Conservation (phyloP, 108 stramenopile species). For the Cyclotella kingstonii region DNA sequence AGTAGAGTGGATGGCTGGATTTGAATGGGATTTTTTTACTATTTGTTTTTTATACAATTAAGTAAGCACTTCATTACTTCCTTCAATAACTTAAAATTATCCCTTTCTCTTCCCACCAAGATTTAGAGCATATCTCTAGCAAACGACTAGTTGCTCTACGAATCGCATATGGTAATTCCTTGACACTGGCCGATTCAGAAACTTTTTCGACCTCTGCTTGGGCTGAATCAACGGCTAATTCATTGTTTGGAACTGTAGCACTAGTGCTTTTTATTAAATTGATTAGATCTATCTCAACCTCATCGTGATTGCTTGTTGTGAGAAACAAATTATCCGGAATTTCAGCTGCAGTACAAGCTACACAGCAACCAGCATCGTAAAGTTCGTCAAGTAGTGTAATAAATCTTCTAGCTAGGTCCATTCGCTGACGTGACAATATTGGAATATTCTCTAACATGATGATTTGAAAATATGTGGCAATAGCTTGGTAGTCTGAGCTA, state of each 20-base stretch:
- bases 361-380: constrained; percentile 85
- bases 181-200: constrained; percentile 78
- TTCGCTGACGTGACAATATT: constrained; percentile 56
- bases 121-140: constrained; percentile 78
- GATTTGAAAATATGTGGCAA: constrained; percentile 83
- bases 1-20: too few relatives aligned
- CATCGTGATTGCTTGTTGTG: constrained; percentile 1
- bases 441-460: constrained; percentile 85
- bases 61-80: not conserved
- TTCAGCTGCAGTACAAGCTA: constrained; percentile 55
- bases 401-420: constrained; percentile 90
- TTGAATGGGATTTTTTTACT: too few relatives aligned
- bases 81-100: not conserved
- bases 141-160: constrained; percentile 80
- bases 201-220: constrained; percentile 52
- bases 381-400: constrained; percentile 97
- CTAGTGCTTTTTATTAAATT: constrained; percentile 17
- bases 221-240: constrained; percentile 52
- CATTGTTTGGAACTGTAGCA: too few relatives aligned
- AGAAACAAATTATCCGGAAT: constrained; percentile 52
- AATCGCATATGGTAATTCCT: constrained; percentile 83
- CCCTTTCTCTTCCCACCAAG: constrained; percentile 67
- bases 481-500: constrained; percentile 89
- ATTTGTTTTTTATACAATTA: too few relatives aligned
- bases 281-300: constrained; percentile 1